A percentile compares a stretch with the other conserved stretches of the same genome.
Evolutionary conservation across 2,329 filamentous ascomycete genomes (phyloP).

Genomic region (Fusarium subtropicale): DNA sequence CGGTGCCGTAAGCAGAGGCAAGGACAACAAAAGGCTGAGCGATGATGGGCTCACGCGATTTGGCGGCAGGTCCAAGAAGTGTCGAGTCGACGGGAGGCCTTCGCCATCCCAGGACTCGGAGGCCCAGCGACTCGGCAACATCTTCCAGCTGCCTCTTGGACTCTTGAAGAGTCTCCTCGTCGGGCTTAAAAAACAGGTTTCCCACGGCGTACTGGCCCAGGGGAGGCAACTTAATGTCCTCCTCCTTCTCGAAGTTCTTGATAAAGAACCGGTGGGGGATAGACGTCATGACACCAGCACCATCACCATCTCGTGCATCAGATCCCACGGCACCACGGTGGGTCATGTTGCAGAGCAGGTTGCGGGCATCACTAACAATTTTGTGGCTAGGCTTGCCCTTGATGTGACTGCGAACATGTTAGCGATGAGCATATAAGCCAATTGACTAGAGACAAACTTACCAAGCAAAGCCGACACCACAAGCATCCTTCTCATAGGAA

Average conservation of each 20-base stretch:
- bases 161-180: constrained; percentile 87
- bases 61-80: constrained; percentile 90
- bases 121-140: constrained; percentile 85
- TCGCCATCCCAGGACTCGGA: constrained; percentile 96
- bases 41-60: constrained; percentile 94
- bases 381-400: constrained; percentile 98
- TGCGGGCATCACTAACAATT: constrained; percentile 96
- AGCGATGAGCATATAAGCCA: constrained; percentile 22
- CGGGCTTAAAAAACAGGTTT: constrained; percentile 98
- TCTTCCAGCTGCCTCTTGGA: constrained; percentile 95
- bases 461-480: constrained; percentile 99
- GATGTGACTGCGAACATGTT: constrained; percentile 76
- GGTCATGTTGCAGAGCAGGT: constrained; percentile 99
- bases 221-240: constrained; percentile 86
- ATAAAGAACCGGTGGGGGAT: constrained; percentile 98
- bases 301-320: constrained; percentile 96
- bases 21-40: constrained; percentile 95
- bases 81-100: constrained; percentile 94
- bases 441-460: constrained; percentile 59
- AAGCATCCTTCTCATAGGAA: constrained; percentile 97
- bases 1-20: constrained; percentile 83
- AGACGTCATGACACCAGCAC: constrained; percentile 99
- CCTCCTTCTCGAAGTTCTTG: constrained; percentile 96
- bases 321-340: constrained; percentile 98
- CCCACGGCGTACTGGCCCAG: constrained; percentile 95